These are phyloP conservation scores for Fusarium nelsonii DNA, from an alignment of 2,329 filamentous ascomycete genomes.

Conservation along the genomic window DNA sequence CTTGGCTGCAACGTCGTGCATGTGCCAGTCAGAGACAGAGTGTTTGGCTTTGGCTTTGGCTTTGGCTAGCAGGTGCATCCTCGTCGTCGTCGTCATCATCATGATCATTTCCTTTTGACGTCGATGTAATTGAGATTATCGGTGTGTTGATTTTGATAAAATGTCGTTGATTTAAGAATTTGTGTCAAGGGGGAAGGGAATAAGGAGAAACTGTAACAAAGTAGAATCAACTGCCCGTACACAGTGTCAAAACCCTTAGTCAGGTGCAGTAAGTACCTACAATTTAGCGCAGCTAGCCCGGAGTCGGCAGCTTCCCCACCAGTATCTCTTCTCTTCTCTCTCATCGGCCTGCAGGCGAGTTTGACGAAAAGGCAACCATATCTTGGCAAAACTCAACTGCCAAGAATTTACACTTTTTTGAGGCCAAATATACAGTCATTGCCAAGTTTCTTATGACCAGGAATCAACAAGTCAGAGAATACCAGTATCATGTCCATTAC, in stretches of 20 bases:
- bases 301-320: conserved; percentile 3
- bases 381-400: conserved; percentile 24
- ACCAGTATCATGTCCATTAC: conserved; percentile 13
- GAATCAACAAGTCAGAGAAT: conserved; percentile 20
- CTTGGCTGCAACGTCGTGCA: conserved; percentile 32
- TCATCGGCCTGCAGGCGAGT: too few relatives aligned
- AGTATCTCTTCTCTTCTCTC: too few relatives aligned
- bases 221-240: not conserved
- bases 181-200: not conserved
- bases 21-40: conserved; percentile 10
- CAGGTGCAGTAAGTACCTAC: not conserved
- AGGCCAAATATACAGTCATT: conserved; percentile 5
- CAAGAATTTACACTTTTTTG: conserved; percentile 23
- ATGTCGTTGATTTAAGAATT: conserved; percentile 27
- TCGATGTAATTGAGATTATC: not conserved
- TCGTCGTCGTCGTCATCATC: conserved; percentile 18
- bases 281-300: not conserved
- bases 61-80: not conserved
- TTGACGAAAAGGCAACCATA: not conserved
- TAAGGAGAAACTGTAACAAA: not conserved
- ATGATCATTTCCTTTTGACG: not conserved
- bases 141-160: not conserved
- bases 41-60: not conserved
- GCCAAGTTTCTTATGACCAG: conserved; percentile 13
- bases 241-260: not conserved